Evolutionary conservation across 2,329 filamentous ascomycete genomes (phyloP), one percentile per base, ranked within the genome.

Genomic region (Aspergillus sp.): DNA sequence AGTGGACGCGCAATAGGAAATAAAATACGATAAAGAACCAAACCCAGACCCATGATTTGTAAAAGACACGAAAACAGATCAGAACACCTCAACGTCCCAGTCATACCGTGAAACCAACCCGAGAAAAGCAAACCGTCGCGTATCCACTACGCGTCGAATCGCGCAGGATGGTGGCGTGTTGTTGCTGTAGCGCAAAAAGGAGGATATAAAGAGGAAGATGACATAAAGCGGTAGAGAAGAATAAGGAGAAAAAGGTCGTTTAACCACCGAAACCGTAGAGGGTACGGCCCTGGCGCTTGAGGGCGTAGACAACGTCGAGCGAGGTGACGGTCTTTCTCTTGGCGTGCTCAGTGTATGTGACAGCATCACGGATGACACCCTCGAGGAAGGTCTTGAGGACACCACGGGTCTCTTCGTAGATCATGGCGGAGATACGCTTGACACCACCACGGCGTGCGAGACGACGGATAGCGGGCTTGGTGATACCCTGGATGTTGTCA

Each of bases 401-500:
- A 80, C 84, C 84, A 68, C 85, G 85, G 63, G 85, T 88, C 78
- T 89, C 83, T 71, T 87, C 85, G 78, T 88, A 88, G 77, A 88
- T 88, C 85, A 87, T 94, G 72, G 90, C 90, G 67, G 90, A 95
- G 69, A 96, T 96, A 95, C 90, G 90, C 88, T 96, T 96, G 82
- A 96, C 90, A 90, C 90, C 90, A 76, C 90, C 90, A 93, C 90
- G 90, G 78, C 90, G 90, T 60, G 90, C 90, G 73, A 96, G 90
- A 94, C 90, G 90, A 68, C 90, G 86, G 77, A 96, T 96, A 67
- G 90, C 90, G 66, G 90, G 90, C 87, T 96, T 96, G 70, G 90
- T 96, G 72, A 96, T 96, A 78, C 90, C 90, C 80, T 96, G 90
- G 71, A 96, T 96, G 87, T 95, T 96, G 86, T 95, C 90, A 77